Base-by-base conservation (phyloP, 768 basidiomycete genomes). In the Cystobasidiopsis lactophilus region DNA sequence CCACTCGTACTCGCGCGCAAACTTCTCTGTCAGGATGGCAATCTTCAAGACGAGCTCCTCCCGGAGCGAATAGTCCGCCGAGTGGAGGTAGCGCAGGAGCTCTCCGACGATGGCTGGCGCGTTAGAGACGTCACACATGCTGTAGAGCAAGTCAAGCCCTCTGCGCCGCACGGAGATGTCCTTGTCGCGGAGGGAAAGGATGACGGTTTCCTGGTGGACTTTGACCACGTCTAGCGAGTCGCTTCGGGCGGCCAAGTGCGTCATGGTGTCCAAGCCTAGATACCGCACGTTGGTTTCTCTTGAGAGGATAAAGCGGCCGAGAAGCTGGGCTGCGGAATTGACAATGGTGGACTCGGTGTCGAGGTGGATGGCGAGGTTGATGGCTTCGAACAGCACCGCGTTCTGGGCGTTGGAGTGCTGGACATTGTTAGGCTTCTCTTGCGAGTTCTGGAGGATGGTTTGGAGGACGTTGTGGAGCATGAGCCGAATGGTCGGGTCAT, bases 21-120 rank as follows among this genome's bases (percentile, higher is more conserved):
- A 95, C 69, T 93, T 85, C 66, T 98, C 93, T n/a, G 93, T 96
- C 55, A 95, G 72, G 57, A 96, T 89, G 39, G 93, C 93, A 52
- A 98, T 91, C 68, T 96, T 96, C 51, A 96, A 73, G 1, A 96
- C 93, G 89, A 96, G 88, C 67, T 98, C 89, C 69, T 98, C 93
- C 40, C 93, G 75, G 30, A 98, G 72, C 16, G 80, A 86, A 60
- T 95, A 96, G 66, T 98, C 93, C 5, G 93, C 93, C n/a, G 93
- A 77, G 64, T 77, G 78, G 53, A 98, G 76, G 66, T 95, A 98
- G 52, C 83, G 77, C 52, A 98, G 71, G 18, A 98, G 74, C 67
- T 98, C 91, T 35, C 82, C 89, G 31, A 98, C 93, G 61, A 96
- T 88, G 57, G 84, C 70, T 65, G 93, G 88, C 4, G 91, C 85